These are phyloP conservation scores for Russula brevipes DNA, from an alignment of 768 basidiomycete species.

Conservation along the genomic window DNA sequence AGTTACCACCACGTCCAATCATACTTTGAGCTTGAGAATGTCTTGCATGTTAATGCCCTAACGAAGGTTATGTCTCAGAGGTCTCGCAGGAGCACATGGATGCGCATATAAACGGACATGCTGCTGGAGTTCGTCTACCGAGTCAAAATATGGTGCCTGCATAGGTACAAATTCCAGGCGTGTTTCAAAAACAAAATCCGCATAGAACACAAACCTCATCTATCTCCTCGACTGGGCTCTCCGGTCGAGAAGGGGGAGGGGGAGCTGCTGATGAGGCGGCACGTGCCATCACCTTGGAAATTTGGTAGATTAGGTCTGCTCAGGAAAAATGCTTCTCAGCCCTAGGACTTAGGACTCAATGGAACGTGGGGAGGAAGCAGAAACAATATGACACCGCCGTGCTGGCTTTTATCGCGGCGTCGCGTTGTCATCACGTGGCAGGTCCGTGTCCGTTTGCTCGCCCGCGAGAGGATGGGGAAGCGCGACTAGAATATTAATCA, in stretches of 20 bases:
- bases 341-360: background rate
- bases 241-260: conserved; percentile 19
- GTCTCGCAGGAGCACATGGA: background rate
- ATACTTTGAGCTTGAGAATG: conserved; percentile 85
- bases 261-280: conserved; percentile 13
- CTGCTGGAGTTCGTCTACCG: conserved; percentile 32
- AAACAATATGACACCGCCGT: background rate
- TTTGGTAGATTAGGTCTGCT: background rate
- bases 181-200: background rate
- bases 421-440: conserved; percentile 12
- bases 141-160: conserved; percentile 29
- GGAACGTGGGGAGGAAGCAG: background rate
- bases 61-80: background rate
- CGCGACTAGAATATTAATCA: background rate
- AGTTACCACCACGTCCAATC: conserved; percentile 7
- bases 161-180: background rate
- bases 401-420: conserved; percentile 6
- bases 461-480: background rate
- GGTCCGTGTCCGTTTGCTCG: background rate
- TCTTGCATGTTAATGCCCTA: conserved; percentile 96
- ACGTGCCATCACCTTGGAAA: conserved; percentile 15
- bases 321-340: background rate
- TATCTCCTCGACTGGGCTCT: conserved; percentile 18
- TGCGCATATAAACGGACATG: conserved; percentile 27
- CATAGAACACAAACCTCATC: conserved; percentile 13